Evolutionary conservation across 306 rosid genomes (phyloP), one percentile per base, ranked within the genome.

Genomic region (Medicago truncatula): DNA sequence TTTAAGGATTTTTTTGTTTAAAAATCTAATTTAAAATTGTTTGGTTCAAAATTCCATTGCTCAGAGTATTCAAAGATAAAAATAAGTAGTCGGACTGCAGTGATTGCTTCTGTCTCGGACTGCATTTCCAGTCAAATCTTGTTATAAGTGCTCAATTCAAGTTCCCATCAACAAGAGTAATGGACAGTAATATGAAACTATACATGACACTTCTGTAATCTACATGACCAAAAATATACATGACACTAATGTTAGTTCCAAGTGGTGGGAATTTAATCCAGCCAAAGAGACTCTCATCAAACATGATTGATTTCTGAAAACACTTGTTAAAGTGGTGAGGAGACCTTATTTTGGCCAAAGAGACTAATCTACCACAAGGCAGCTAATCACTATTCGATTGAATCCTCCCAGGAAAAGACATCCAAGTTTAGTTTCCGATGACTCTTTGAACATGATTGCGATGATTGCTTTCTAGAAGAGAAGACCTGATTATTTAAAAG

Each of bases 351-450:
- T 59, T 59, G 16, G 17, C 40, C 56, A 43, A 9, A 56, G 16
- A 59, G 65, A 23, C 10, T 59, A 6, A 28, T 25, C 38, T 38
- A 59, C 39, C 10, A 28, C 40, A 6, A 60, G 67, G 21, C 10
- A 61, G 67, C 67, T 31, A 15, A 61, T 61, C 67, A 61, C 18
- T 61, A 15, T 34, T 34, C 7, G 43, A 61, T 15, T 28, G 43
- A 61, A 61, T 14, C 67, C 31, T 61, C 41, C 20, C 18, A 61
- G 43, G 67, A 61, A 36, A 61, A 61, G 12, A 31, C 67, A 61
- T 61, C 67, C 41, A 61, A 1, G 7, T 14, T 31, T 61, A 61
- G 43, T 61, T 61, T 61, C 21, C 41, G 43, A 14, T 21, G 21
- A 61, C 43, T 14, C 67, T 23, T 12, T 16, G 41, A 61, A 31